Evolutionary conservation across 2,329 filamentous ascomycete genomes (phyloP).

Genomic region (Drechslerella stenobrocha): DNA sequence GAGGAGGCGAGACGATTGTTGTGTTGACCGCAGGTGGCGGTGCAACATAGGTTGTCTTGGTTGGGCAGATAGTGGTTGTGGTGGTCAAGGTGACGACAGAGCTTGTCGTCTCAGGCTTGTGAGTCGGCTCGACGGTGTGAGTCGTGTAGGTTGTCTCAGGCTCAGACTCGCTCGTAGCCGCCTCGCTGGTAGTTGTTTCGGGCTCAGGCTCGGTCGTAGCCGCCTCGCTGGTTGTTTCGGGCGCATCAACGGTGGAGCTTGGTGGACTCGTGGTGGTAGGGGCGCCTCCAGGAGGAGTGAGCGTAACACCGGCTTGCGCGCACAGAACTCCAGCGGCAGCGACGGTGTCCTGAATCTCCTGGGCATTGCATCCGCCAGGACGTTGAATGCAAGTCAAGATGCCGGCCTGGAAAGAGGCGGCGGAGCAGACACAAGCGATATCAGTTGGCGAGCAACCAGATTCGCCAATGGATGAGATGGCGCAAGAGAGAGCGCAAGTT

Average conservation of each 20-base stretch:
- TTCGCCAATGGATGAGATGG: constrained; percentile 25
- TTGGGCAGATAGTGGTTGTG: constrained; percentile 42
- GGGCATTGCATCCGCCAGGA: constrained; percentile 7
- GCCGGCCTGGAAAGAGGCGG: constrained; percentile 19
- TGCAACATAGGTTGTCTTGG: constrained; percentile 11
- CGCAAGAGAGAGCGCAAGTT: constrained; percentile 37
- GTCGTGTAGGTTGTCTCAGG: constrained; percentile 1
- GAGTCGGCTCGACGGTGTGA: not conserved
- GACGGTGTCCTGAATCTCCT: constrained; percentile 22
- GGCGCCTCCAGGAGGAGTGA: constrained; percentile 24
- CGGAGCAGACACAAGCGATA: constrained; percentile 33
- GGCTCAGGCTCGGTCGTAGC: not conserved
- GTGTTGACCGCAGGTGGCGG: constrained; percentile 39
- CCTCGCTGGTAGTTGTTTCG: constrained; percentile 11
- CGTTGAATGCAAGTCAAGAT: constrained; percentile 32
- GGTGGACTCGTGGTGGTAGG: constrained; percentile 1
- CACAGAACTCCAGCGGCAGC: constrained; percentile 31
- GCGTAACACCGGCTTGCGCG: constrained; percentile 34
- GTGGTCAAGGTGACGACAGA: constrained; percentile 40
- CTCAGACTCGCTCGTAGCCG: not conserved
- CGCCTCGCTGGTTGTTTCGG: not conserved
- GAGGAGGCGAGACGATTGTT: constrained; percentile 21
- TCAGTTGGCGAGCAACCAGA: constrained; percentile 34
- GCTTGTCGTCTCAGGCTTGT: constrained; percentile 13
- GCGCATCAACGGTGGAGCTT: not conserved